Evolutionary conservation across 1,284 basidiomycete genomes (phyloP), one percentile per base, ranked within the genome.

Genomic region (Ganoderma leucocontextum): DNA sequence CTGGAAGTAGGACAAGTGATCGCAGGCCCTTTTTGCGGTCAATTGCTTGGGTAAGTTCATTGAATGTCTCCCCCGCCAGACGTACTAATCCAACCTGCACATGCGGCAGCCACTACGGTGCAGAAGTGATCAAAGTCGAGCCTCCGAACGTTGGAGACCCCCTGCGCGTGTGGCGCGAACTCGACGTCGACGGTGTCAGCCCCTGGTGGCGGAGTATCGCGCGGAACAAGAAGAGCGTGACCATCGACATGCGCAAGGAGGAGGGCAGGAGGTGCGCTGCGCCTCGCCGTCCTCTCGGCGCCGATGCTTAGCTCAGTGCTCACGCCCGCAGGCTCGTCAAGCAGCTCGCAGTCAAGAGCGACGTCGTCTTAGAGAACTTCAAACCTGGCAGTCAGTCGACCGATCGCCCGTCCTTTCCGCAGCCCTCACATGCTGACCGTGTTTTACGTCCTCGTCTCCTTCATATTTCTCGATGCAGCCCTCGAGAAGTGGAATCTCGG

Each of bases 171-270:
- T 91, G 89, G 89, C 79, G 91, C 65, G 91, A 92, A 71, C 82
- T 90, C 29, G 91, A 92, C 71, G 81, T 86, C 0, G 90, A 92
- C 72, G 89, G 90, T 1, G 86, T 87, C 1, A 90, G 90, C 69
- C 89, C 89, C 0, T 92, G 90, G 91, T 92, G 90, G 78, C 80
- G 90, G 53, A 91, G 90, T 73, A 84, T 91, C 33, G 89, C 79
- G 7, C 81, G 91, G 49, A 91, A 92, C 77, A 92, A 92, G 82
- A 91, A 90, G 79, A 91, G 89, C 67, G 85, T 91, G 17, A 87
- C 87, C 9, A 88, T 92, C 68, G 89, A 92, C 74, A 74, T 91
- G 71, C 80, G 88, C 47, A 88, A 85, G 69, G 81, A 84, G 19
- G 85, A 89, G 73, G 90, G 90, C n/a, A 79, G 88, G 78, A 82